Evolutionary conservation across 2,329 filamentous ascomycete species (phyloP), one percentile per base, ranked within the genome.

Genomic region (Podosphaera fusca): DNA sequence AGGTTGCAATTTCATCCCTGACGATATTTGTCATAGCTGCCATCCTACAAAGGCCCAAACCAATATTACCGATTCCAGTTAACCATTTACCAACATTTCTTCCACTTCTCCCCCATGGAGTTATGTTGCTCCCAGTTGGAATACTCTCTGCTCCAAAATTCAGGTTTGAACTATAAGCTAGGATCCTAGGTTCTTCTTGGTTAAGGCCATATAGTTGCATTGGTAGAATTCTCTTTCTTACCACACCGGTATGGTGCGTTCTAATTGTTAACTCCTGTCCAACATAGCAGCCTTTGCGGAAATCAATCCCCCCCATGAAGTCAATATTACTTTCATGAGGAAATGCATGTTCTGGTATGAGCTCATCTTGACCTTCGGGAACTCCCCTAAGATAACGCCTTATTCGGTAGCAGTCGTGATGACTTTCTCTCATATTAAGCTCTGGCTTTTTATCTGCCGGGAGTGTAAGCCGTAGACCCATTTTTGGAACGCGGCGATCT

Each of bases 221-320:
- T 0, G 92, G 92, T 56, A 98, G 69, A 55, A 96, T 80, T 55
- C 92, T 78, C 74, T 95, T 95, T 60, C 92, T 77, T 46, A 98
- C 87, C 14, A 98, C 87, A 30, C 92, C 92, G 10, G 85, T 89
- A 70, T 98, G 92, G 68, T 89, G 84, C 1, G 92, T 98, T 47
- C 92, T 83, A 62, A 96, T 95, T 1, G 92, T 96, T 61, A 98
- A 76, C 69, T 98, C 92, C 70, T 98, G 92, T 0, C 92, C 92
- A 6, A 96, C 80, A 69, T 98, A 98, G 71, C 92, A 98, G 6
- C 92, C 92, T 72, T 98, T 98, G 66, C 81, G 81, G 72, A 92
- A 98, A 70, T 95, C 87, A 62, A 98, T 83, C 33, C 81, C 92
- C 53, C 79, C 77, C 76, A 86, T 86, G 59, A 86, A 72, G 69